Evolutionary conservation across 2,329 filamentous ascomycete genomes (phyloP).

Genomic region (Chaetomium olivaceum): DNA sequence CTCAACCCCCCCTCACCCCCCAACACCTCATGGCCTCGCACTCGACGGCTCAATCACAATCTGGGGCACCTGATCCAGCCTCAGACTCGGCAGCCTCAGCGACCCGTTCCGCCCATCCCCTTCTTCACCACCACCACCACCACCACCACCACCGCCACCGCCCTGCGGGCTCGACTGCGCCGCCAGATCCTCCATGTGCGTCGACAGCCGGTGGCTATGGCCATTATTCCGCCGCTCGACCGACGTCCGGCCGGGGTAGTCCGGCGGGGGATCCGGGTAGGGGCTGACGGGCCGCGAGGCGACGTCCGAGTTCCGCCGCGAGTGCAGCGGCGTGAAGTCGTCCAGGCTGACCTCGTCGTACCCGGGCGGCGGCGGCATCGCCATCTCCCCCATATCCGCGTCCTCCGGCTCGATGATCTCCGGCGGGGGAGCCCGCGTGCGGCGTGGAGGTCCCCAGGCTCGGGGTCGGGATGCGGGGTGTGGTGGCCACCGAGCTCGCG

Average conservation of each 20-base stretch:
- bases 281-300: slow-evolving; percentile 37
- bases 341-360: slow-evolving; percentile 47
- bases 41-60: slow-evolving; percentile 61
- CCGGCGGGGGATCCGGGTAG: slow-evolving; percentile 52
- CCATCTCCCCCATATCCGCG: slow-evolving; percentile 49
- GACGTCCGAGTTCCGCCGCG: slow-evolving; percentile 28
- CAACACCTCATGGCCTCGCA: slow-evolving; percentile 35
- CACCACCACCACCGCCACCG: too few species aligned
- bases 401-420: slow-evolving; percentile 50
- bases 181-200: slow-evolving; percentile 38
- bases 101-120: neutral
- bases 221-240: slow-evolving; percentile 2
- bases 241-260: slow-evolving; percentile 47
- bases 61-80: slow-evolving; percentile 52
- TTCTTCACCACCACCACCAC: too few species aligned
- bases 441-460: slow-evolving; percentile 25
- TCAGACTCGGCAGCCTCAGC: slow-evolving; percentile 54
- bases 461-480: slow-evolving; percentile 37
- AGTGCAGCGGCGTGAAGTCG: slow-evolving; percentile 36
- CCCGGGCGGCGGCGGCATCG: slow-evolving; percentile 52
- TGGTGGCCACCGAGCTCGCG: slow-evolving; percentile 47
- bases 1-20: neutral
- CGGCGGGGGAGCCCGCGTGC: slow-evolving; percentile 49
- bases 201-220: slow-evolving; percentile 35
- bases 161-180: slow-evolving; percentile 20